Base-by-base conservation (phyloP, 1,284 basidiomycete genomes). In the Cystobasidiaceae sp. region DNA sequence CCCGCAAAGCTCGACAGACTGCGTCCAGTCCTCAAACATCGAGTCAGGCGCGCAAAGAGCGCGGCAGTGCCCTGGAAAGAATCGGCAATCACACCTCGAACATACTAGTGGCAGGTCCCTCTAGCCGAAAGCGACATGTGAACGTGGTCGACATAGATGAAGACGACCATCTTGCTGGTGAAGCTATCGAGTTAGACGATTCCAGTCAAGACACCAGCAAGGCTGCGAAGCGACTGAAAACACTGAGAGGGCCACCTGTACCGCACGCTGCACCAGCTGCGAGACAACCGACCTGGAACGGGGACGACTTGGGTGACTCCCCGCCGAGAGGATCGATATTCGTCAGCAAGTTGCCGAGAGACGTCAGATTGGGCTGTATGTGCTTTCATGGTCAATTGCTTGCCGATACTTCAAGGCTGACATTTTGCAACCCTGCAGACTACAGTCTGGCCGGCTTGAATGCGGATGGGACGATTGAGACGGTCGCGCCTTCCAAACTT, bases 111-210 rank as follows among this genome's bases (percentile, higher is more conserved):
- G n/a, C n/a, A n/a, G n/a, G n/a, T n/a, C n/a, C n/a, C n/a, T n/a
- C n/a, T n/a, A n/a, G n/a, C 5, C 45, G 45, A 15, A 15, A 11
- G 34, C 8, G 21, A 9, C 49, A 13, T 2, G 49, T 19, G 4
- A 43, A 64, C 41, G 28, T 49, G n/a, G 48, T 64, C 49, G 52
- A 64, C 15, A 17, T 56, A 25, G 37, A 43, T 21, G 54, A 57
- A 17, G 39, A 57, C 15, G 54, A 57, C 28, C 8, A 48, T 23
- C 9, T 15, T 48, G 45, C 13, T 15, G 54, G 43, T n/a, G 54
- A 39, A 4, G 54, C 5, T 6, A 15, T 57, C 8, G 33, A 32
- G 28, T 21, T 25, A 41, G 54, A 33, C 11, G 50, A 52, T 15
- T n/a, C n/a, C n/a, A n/a, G 21, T 13, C 21, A 57, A 7, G 54